Evolutionary conservation across 1,139 yeast genomes (phyloP), one percentile per base, ranked within the genome.

Genomic region (Suhomyces bolitotheri): DNA sequence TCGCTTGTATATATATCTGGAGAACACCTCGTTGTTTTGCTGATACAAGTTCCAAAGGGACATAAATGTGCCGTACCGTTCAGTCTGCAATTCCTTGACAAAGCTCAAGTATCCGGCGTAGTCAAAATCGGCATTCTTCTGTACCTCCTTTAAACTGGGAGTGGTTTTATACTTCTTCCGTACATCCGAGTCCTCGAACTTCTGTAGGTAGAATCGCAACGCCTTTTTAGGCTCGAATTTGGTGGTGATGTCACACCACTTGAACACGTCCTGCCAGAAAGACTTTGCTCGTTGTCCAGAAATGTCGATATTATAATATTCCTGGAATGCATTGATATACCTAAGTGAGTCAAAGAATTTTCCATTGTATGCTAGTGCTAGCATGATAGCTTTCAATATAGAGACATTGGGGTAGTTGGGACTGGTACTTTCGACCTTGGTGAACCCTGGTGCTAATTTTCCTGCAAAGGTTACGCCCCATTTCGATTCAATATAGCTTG

Each of bases 241-340:
- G 16, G 50, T 46, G 17, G 40, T 22, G 5, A 54, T 43, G 38
- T 68, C 64, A 34, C 66, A 58, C 72, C 73, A 66, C 32, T 53
- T 53, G 46, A 69, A 61, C 1, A 66, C 43, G 28, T 51, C 55
- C 38, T 60, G 66, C 73, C 74, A 70, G 39, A 70, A 60, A 4
- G 48, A 39, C 34, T 52, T 55, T 14, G 66, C 41, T 3, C 43
- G 34, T 2, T 38, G 38, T 4, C 44, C 39, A 8, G 51, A 34
- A 19, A 59, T 43, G 29, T 59, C 55, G 10, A 67, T 38, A 4
- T 51, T 45, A 39, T 64, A 69, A 19, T 47, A 41, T 8, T 53
- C 49, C 45, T 68, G 73, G 45, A 69, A 66, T 13, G 55, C 53
- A 44, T 66, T 68, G 19, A 68, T 47, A 38, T 61, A 63, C 23